phyloP scores from a whole-genome alignment of 2,329 filamentous ascomycete genomes.

The Aspergillus alliaceus region DNA sequence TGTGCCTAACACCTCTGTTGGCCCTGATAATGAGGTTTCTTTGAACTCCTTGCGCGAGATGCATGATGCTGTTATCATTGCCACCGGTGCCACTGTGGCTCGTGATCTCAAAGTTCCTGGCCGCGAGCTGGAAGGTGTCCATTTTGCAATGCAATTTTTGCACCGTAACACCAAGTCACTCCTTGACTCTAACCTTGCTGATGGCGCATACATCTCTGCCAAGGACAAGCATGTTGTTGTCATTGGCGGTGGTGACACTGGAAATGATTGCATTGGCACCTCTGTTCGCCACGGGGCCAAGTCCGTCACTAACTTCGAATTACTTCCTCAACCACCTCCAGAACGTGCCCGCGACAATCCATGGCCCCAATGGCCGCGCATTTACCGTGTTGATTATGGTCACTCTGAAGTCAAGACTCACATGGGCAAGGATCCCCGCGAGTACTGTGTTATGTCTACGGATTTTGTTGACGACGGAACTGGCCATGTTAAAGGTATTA shows the following conservation, averaged over 20 bases:
- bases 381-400: constrained; percentile 98
- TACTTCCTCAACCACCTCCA: constrained; percentile 86
- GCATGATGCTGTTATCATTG: constrained; percentile 83
- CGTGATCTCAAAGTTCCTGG: constrained; percentile 89
- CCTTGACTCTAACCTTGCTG: constrained; percentile 82
- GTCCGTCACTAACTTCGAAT: constrained; percentile 94
- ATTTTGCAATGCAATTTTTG: constrained; percentile 96
- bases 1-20: constrained; percentile 74
- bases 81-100: constrained; percentile 88
- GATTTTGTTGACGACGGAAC: constrained; percentile 88
- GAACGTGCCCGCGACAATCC: constrained; percentile 93
- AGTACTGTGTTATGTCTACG: constrained; percentile 98
- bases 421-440: constrained; percentile 92
- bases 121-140: constrained; percentile 83
- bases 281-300: constrained; percentile 94
- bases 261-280: constrained; percentile 97
- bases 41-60: constrained; percentile 70
- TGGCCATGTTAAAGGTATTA: constrained; percentile 92
- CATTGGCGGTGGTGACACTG: constrained; percentile 95
- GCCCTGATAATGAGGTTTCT: constrained; percentile 67
- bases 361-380: constrained; percentile 97
- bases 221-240: constrained; percentile 96
- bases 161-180: constrained; percentile 98
- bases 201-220: constrained; percentile 86
- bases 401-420: constrained; percentile 95